Evolutionary conservation across 768 basidiomycete species (phyloP), one percentile per base, ranked within the genome.

Genomic region (Leucocoprinus birnbaumii): DNA sequence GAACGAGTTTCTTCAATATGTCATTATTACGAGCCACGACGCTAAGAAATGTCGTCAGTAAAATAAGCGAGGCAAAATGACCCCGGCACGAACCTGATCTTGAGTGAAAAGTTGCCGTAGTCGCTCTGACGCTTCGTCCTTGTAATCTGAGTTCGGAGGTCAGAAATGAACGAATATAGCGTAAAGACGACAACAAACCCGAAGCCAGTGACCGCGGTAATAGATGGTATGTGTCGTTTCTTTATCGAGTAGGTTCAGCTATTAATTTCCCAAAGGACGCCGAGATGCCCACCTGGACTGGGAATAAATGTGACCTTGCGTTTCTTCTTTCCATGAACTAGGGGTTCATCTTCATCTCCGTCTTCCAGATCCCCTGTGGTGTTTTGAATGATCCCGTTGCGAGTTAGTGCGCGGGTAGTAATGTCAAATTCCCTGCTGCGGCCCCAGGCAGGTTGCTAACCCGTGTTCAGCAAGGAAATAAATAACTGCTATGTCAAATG

Each of bases 201-300:
- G 80, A 57, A 93, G 76, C 91, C 90, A 92, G 64, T 93, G 91
- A 48, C 91, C 91, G 64, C 83, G 83, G 76, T 93, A 93, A 75
- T 89, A 93, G 54, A 93, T 91, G 14, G 89, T 93, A 67, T 93
- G 91, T 6, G 87, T 91, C 0, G 89, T 91, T 64, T 92, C 91
- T 91, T 58, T 38, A 54, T 42, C 47, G 57, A 59, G 24, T 3
- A 18, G 31, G 16, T 38, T 59, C 47, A 52, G 43, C 38, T 49
- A 59, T 18, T 40, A 37, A 60, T 48, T 56, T 55, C 38, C 40
- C 48, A 49, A 49, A 56, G 44, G 51, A 48, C 56, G 62, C 24
- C 59, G 35, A 22, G 18, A 35, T 52, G 47, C 59, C 59, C 66
- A 89, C 89, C 89, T 52, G 89, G 70, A 69, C 87, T 89, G n/a